These are phyloP conservation scores for Epichloe sibirici DNA, from an alignment of 2,329 filamentous ascomycete genomes.

Conservation along the genomic window DNA sequence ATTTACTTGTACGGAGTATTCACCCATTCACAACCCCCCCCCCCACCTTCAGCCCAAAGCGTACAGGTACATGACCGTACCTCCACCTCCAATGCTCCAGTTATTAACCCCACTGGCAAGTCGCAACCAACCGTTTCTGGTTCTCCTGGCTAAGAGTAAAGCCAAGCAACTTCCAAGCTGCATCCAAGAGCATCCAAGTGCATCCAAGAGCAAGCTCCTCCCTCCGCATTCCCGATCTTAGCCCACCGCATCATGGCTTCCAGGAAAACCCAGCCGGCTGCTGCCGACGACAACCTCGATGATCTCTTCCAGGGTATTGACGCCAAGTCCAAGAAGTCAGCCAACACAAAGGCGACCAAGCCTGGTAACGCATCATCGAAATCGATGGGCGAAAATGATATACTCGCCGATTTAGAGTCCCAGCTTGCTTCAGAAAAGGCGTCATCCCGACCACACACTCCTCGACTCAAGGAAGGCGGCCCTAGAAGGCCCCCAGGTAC, in stretches of 20 bases:
- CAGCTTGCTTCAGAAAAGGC: slow-evolving; percentile 59
- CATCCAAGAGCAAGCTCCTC: neutral
- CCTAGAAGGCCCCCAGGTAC: slow-evolving; percentile 35
- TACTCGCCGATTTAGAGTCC: slow-evolving; percentile 73
- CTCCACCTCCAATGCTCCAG: neutral
- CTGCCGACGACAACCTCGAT: slow-evolving; percentile 50
- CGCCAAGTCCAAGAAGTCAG: slow-evolving; percentile 34
- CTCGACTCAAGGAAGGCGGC: slow-evolving; percentile 49
- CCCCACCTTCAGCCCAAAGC: neutral
- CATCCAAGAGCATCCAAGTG: too few species aligned
- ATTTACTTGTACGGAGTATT: too few species aligned
- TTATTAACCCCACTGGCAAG: neutral
- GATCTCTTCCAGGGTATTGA: slow-evolving; percentile 55
- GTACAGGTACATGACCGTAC: neutral
- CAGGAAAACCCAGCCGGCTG: slow-evolving; percentile 44
- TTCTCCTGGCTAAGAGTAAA: neutral
- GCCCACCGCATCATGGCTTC: slow-evolving; percentile 37
- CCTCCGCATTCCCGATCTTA: neutral
- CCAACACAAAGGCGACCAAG: slow-evolving; percentile 29
- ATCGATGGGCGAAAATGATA: slow-evolving; percentile 50
- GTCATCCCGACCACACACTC: slow-evolving; percentile 70
- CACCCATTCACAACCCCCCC: neutral
- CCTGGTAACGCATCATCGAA: slow-evolving; percentile 38
- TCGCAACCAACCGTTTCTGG: neutral
- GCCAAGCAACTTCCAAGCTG: neutral